A percentile compares a stretch with the other conserved stretches of the same genome.
phyloP scores from a whole-genome alignment of 2,329 filamentous ascomycete genomes.

The Leptographium procerum region DNA sequence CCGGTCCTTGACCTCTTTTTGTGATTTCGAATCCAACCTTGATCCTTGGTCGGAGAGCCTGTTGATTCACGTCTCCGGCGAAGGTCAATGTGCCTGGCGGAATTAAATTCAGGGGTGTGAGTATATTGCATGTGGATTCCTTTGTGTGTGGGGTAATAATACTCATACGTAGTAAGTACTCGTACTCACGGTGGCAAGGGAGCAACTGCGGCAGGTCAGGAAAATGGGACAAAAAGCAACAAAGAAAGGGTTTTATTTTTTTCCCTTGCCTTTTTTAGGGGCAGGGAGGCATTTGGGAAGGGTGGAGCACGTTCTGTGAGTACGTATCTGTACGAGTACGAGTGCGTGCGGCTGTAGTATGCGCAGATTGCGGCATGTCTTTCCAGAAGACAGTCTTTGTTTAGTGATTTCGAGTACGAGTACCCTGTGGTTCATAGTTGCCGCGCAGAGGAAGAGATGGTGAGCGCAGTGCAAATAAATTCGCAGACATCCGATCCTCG shows the following conservation, averaged over 20 bases:
- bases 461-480: background rate
- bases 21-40: background rate
- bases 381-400: no score
- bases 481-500: background rate
- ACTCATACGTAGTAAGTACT: background rate
- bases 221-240: background rate
- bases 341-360: no score
- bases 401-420: no score
- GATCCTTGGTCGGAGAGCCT: background rate
- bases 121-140: background rate
- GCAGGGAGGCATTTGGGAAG: background rate
- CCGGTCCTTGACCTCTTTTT: background rate
- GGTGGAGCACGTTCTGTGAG: background rate
- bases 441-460: no score
- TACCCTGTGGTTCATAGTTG: no score
- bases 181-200: background rate
- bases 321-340: no score
- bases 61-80: background rate
- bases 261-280: no score
- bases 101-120: background rate
- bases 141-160: background rate
- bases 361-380: no score
- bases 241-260: background rate
- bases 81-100: background rate
- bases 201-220: background rate